Percentiles rank a stretch among this genome's conserved stretches.
Evolutionary conservation across 1,139 yeast genomes (phyloP).

Genomic region (Geotrichum candidum): DNA sequence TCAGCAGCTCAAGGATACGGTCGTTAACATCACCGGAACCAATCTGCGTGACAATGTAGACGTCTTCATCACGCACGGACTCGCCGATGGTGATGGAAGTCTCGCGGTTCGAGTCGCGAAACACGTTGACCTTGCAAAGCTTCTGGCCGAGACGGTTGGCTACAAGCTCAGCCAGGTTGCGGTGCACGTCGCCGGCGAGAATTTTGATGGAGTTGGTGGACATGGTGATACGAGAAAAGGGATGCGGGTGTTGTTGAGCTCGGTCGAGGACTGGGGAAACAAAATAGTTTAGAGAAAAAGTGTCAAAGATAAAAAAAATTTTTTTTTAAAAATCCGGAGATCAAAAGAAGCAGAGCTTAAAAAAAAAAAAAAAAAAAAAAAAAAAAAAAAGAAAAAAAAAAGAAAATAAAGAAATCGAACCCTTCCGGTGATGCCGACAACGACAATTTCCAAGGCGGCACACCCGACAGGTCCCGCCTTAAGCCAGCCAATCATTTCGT

Average conservation of each 20-base stretch:
- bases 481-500: neutral
- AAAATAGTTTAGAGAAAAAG: neutral
- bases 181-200: conserved; percentile 82
- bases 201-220: conserved; percentile 73
- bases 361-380: no score
- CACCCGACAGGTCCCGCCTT: no score
- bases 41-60: conserved; percentile 79
- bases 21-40: conserved; percentile 90
- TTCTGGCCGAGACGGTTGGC: conserved; percentile 45
- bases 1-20: conserved; percentile 75
- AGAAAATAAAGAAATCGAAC: no score
- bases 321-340: neutral
- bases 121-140: conserved; percentile 41
- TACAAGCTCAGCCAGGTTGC: conserved; percentile 81
- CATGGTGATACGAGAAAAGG: conserved; percentile 17
- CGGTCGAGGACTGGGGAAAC: neutral
- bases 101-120: conserved; percentile 58
- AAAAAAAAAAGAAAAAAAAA: no score
- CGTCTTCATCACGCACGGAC: conserved; percentile 91
- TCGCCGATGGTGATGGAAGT: conserved; percentile 91
- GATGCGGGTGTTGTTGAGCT: neutral
- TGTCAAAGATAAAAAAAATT: neutral
- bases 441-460: no score
- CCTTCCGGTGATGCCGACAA: no score
- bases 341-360: neutral